Percentiles rank a stretch among this genome's conserved stretches.
Evolutionary conservation across 78 protist species (phyloP).

Genomic region (Speleostelium caveatum): DNA sequence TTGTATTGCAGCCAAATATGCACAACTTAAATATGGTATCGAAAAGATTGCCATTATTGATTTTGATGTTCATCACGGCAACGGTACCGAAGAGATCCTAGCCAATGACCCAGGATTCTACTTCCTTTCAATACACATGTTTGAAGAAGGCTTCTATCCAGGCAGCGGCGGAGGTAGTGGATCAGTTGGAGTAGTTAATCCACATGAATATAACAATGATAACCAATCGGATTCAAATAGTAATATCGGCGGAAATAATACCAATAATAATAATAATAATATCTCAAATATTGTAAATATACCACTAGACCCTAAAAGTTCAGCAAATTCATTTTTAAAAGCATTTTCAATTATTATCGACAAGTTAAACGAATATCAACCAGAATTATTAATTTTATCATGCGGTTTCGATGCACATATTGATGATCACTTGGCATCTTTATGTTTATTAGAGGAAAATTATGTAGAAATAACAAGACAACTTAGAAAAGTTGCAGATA

Average conservation of each 20-base stretch:
- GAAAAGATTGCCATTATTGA: slow-evolving; percentile 86
- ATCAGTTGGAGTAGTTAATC: slow-evolving; percentile 21
- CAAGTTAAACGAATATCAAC: slow-evolving; percentile 73
- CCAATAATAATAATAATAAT: too few relatives aligned
- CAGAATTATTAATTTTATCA: slow-evolving; percentile 61
- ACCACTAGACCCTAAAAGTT: slow-evolving; percentile 64
- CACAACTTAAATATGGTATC: slow-evolving; percentile 53
- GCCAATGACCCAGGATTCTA: slow-evolving; percentile 69
- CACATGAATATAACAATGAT: neutral
- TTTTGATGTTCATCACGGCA: slow-evolving; percentile 94
- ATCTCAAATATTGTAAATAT: slow-evolving; percentile 78
- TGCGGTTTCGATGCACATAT: slow-evolving; percentile 82
- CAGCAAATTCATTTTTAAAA: slow-evolving; percentile 47
- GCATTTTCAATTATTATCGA: slow-evolving; percentile 63
- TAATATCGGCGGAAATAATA: neutral
- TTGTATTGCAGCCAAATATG: slow-evolving; percentile 90
- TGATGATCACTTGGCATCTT: slow-evolving; percentile 58
- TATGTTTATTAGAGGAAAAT: slow-evolving; percentile 52
- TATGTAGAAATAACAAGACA: slow-evolving; percentile 52
- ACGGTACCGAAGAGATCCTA: slow-evolving; percentile 91
- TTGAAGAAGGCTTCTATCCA: slow-evolving; percentile 72
- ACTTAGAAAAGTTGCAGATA: slow-evolving; percentile 49
- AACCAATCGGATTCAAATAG: neutral
- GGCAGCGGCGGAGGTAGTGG: slow-evolving; percentile 43
- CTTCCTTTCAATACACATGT: slow-evolving; percentile 63